Evolutionary conservation across 2,329 filamentous ascomycete genomes (phyloP), one percentile per base, ranked within the genome.

Genomic region (Teratosphaeria nubilosa): DNA sequence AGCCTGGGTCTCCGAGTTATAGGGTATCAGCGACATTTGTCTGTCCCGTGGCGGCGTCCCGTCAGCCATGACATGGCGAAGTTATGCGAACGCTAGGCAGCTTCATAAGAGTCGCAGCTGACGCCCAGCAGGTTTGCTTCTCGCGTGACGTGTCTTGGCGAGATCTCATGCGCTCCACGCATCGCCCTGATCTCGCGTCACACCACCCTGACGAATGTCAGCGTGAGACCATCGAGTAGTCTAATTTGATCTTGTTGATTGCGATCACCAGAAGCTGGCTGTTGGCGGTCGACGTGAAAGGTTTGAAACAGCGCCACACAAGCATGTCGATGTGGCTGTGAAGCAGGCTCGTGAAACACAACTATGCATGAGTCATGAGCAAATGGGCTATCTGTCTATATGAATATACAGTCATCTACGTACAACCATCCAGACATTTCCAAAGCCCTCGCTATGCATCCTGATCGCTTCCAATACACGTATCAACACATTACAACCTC

Each of bases 1-100:
- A 70, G 91, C 87, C 65, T 86, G 83, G 65, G 86, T 56, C 67
- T 90, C 87, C 62, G 81, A 82, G 54, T 85, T 82, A 70, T 91
- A 92, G 3, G 88, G 88, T 63, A 94, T 86, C 67, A 94, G 78
- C 64, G 88, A 91, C 80, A 84, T 82, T 51, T 70, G 64, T 54
- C 60, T 48, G n/a, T 48, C 41, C 41, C 41, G 20, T 41, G 63
- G 65, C 45, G 67, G 63, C 55, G 66, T 66, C 31, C 65, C 60
- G 55, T 71, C 69, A 64, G 68, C 69, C 69, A 72, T 72, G 34
- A 48, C 41, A 48, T 48, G 41, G 41, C 41, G 41, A 48, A 22
- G 20, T 24, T 16, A 48, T 10, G 6, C 32, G 24, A 53, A 54
- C 13, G 11, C 13, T 27, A n/a, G 25, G 27, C 53, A 10, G 41